Evolutionary conservation across 2,329 filamentous ascomycete genomes (phyloP).

Genomic region (Metarhizium album): DNA sequence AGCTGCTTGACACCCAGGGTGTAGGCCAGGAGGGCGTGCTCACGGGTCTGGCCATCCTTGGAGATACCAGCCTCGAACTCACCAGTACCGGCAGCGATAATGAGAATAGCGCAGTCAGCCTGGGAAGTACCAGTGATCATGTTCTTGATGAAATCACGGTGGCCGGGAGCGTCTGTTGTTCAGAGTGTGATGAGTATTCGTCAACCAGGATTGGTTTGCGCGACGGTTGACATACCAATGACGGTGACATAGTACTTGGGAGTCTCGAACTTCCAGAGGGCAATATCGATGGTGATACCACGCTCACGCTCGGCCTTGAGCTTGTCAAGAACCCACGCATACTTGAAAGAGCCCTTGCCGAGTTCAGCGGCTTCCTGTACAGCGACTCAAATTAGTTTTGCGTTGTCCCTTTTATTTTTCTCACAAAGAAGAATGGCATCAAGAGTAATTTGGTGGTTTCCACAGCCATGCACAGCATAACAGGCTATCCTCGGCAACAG

Average conservation of each 20-base stretch:
- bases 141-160: constrained; percentile 99
- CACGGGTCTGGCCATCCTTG: constrained; percentile 99
- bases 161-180: constrained; percentile 82
- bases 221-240: constrained; percentile 63
- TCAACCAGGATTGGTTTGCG: neutral
- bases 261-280: constrained; percentile 99
- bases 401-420: too few species aligned
- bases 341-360: constrained; percentile 99
- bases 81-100: constrained; percentile 99
- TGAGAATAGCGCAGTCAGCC: constrained; percentile 99
- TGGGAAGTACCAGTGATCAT: constrained; percentile 99
- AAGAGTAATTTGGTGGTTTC: neutral
- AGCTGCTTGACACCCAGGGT: constrained; percentile 99
- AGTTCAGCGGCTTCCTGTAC: constrained; percentile 91
- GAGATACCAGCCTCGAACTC: constrained; percentile 99
- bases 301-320: constrained; percentile 97
- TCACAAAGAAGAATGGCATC: too few species aligned
- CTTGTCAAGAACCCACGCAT: constrained; percentile 99
- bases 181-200: neutral
- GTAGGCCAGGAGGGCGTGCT: constrained; percentile 99
- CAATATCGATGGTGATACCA: constrained; percentile 99
- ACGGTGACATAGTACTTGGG: constrained; percentile 96
- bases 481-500: neutral
- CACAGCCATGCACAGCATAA: neutral
- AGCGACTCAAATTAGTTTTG: constrained; percentile 8